phyloP scores from a whole-genome alignment of 2,329 filamentous ascomycete genomes.

The Cladosporium sp. region DNA sequence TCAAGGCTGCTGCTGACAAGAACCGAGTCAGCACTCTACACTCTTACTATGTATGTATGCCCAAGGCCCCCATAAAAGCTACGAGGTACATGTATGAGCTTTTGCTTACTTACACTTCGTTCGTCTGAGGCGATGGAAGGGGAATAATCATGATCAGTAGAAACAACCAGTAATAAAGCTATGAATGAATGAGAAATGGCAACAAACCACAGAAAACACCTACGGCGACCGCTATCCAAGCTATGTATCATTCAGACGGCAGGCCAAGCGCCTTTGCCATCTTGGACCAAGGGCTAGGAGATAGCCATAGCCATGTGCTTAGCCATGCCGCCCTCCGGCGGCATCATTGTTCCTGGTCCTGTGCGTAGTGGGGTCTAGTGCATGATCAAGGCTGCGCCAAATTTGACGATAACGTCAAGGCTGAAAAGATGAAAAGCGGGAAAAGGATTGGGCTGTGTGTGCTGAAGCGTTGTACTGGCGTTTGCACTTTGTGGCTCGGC shows the following conservation, averaged over 20 bases:
- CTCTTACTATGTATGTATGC: background rate
- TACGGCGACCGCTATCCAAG: background rate
- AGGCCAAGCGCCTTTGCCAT: background rate
- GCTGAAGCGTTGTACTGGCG: background rate
- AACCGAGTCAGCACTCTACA: background rate
- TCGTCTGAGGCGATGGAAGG: background rate
- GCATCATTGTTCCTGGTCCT: slow-evolving; percentile 3
- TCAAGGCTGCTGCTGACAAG: background rate
- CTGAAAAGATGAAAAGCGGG: slow-evolving; percentile 1
- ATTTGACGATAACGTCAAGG: background rate
- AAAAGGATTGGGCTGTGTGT: slow-evolving; percentile 5
- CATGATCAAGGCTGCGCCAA: background rate
- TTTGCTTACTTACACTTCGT: background rate
- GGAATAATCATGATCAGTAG: background rate
- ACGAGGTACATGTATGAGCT: background rate
- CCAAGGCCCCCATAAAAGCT: background rate
- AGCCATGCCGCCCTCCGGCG: background rate
- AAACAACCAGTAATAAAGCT: background rate
- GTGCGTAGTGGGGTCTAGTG: background rate
- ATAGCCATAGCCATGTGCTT: slow-evolving; percentile 8
- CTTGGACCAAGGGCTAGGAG: background rate
- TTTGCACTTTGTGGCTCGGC: background rate
- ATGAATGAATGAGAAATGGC: background rate
- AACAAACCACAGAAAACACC: background rate
- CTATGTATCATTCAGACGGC: background rate